phyloP scores from a whole-genome alignment of 495 filamentous ascomycete species.

The Pyrenopolyporus hunteri region DNA sequence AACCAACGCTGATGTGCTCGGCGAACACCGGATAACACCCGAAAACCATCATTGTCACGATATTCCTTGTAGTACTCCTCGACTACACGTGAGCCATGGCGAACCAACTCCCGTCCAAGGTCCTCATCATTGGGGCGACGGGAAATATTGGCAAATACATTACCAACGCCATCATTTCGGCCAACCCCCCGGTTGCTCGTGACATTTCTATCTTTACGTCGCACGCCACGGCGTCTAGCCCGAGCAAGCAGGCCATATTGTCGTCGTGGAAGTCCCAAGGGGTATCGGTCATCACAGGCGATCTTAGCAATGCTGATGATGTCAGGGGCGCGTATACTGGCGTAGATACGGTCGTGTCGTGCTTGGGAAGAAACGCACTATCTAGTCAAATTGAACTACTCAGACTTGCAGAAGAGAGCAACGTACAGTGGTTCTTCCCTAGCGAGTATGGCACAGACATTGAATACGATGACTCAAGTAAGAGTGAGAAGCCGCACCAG shows the following conservation, averaged over 20 bases:
- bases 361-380: slow-evolving; percentile 65
- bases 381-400: slow-evolving; percentile 64
- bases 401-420: slow-evolving; percentile 60
- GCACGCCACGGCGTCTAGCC: slow-evolving; percentile 49
- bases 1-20: too few species aligned
- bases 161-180: slow-evolving; percentile 60
- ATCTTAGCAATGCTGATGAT: slow-evolving; percentile 59
- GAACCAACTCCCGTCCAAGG: slow-evolving; percentile 49
- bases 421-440: slow-evolving; percentile 71
- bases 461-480: slow-evolving; percentile 65
- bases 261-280: slow-evolving; percentile 55
- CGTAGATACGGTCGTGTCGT: slow-evolving; percentile 70
- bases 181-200: slow-evolving; percentile 56
- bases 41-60: too few species aligned
- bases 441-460: slow-evolving; percentile 80
- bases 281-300: slow-evolving; percentile 64
- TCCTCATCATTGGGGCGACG: slow-evolving; percentile 74
- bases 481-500: slow-evolving; percentile 70
- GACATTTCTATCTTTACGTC: slow-evolving; percentile 71
- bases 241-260: slow-evolving; percentile 55
- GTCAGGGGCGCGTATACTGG: slow-evolving; percentile 61
- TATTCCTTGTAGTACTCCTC: neutral
- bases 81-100: slow-evolving; percentile 35
- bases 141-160: slow-evolving; percentile 72
- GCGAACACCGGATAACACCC: too few species aligned